Base-by-base conservation (phyloP, 192 early-diverging fungal species). In the Obelidium mucronatum region DNA sequence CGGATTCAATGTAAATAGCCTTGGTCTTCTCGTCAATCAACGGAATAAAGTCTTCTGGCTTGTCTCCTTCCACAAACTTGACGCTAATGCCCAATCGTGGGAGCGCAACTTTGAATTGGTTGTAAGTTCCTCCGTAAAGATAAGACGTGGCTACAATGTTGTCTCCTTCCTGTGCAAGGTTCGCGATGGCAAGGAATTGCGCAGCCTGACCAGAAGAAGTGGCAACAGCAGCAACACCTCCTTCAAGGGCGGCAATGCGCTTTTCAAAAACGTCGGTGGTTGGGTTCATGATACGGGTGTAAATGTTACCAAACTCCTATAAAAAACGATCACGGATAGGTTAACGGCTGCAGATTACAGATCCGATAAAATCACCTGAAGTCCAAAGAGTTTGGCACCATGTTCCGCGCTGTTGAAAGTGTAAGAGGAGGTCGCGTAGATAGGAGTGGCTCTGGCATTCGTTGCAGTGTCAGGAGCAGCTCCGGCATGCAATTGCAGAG, bases 401-500 rank as follows among this genome's bases (percentile, higher is more conserved):
- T 96, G 93, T 6, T 91, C 87, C 40, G 92, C 86, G 75, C 79
- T 86, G 71, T 96, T 90, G 83, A 98, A 97, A 6, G 91, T 90
- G 79, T 85, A 98, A 13, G 92, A 94, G 15, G 93, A 84, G 0
- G 95, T 93, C 0, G 94, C 93, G 80, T 96, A 98, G 76, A 98
- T 96, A 34, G 96, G 96, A 0, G 92, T 90, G 1, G 95, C 96
- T 22, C 94, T 88, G 19, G 95, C 86, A 28, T 92, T 88, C 67
- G 93, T 96, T 2, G 88, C 73, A 5, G 87, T 54, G 58, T 86
- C 90, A 59, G 91, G 76, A 3, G 67, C 73, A 68, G 92, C 94
- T 33, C 95, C 96, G 31, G 94, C 94, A 75, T 98, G 96, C 17
- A 98, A 81, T 82, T 96, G 95, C 33, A 96, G 90, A 28, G 95